phyloP scores from a whole-genome alignment of 768 basidiomycete genomes.

The Gyrodon lividus region DNA sequence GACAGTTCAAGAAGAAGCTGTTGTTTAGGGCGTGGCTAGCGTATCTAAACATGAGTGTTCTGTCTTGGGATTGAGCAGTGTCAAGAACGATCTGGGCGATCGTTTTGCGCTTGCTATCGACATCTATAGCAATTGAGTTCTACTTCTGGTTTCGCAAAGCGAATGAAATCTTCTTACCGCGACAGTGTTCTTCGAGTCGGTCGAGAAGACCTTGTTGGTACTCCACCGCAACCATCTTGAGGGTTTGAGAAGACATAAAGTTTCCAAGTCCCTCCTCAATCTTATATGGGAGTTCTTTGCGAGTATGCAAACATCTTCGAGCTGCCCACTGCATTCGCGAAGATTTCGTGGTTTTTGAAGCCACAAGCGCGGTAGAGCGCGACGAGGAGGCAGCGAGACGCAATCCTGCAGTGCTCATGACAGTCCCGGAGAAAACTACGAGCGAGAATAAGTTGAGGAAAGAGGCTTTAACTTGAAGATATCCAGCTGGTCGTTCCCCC shows the following conservation, averaged over 20 bases:
- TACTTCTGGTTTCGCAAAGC: not conserved
- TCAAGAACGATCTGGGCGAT: conserved; percentile 74
- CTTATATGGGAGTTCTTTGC: conserved; percentile 59
- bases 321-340: conserved; percentile 17
- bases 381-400: conserved; percentile 24
- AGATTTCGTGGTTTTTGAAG: conserved; percentile 12
- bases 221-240: conserved; percentile 72
- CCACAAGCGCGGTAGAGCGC: conserved; percentile 12
- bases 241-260: conserved; percentile 73
- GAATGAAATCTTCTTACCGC: conserved; percentile 47
- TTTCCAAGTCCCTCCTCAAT: conserved; percentile 71
- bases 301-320: conserved; percentile 47
- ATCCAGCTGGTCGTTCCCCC: not conserved
- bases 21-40: conserved; percentile 93
- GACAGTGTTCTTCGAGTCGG: conserved; percentile 71
- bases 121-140: conserved; percentile 38
- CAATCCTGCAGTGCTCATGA: conserved; percentile 23
- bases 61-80: conserved; percentile 55
- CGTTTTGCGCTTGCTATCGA: conserved; percentile 51
- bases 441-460: not conserved
- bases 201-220: conserved; percentile 84
- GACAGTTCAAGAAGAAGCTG: conserved; percentile 84
- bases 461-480: not conserved
- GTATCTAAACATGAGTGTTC: conserved; percentile 82
- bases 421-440: not conserved